These are phyloP conservation scores for Psophocarpus tetragonolobus DNA, from an alignment of 306 rosid species.

Conservation along the genomic window DNA sequence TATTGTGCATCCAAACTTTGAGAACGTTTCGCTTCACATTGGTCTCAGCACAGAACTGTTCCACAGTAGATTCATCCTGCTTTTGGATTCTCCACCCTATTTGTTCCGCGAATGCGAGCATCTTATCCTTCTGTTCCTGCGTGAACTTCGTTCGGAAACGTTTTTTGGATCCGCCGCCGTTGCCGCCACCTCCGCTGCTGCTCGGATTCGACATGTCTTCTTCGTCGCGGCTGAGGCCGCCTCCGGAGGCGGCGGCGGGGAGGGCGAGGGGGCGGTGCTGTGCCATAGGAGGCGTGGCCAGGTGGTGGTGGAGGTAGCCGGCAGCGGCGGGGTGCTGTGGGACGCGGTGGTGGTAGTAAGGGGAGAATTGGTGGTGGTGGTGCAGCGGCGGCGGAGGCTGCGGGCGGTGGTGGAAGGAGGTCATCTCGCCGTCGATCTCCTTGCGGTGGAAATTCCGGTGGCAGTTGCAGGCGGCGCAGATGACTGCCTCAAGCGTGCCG, in stretches of 20 bases:
- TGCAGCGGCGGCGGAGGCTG: constrained; percentile 26
- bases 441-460: constrained; percentile 98
- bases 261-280: constrained; percentile 61
- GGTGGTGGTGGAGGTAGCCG: constrained; percentile 63
- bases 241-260: constrained; percentile 48
- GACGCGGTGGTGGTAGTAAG: constrained; percentile 46
- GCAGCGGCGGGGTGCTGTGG: constrained; percentile 35
- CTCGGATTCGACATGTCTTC: constrained; percentile 83
- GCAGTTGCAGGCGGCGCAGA: constrained; percentile 94
- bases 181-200: constrained; percentile 76
- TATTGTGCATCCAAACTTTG: constrained; percentile 98
- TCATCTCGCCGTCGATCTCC: constrained; percentile 54
- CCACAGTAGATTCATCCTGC: constrained; percentile 79
- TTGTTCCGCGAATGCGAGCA: constrained; percentile 74
- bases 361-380: constrained; percentile 46
- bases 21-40: constrained; percentile 68
- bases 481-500: constrained; percentile 78
- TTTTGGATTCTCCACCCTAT: constrained; percentile 92
- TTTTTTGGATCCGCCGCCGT: constrained; percentile 57
- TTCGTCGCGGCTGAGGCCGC: constrained; percentile 57
- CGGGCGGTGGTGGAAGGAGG: constrained; percentile 29
- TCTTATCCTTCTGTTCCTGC: constrained; percentile 81
- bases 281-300: constrained; percentile 30
- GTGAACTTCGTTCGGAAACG: constrained; percentile 76
- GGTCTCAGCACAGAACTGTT: constrained; percentile 65